These are phyloP conservation scores for Phlyctochytrium bullatum DNA, from an alignment of 192 early-diverging fungal species.

Conservation along the genomic window DNA sequence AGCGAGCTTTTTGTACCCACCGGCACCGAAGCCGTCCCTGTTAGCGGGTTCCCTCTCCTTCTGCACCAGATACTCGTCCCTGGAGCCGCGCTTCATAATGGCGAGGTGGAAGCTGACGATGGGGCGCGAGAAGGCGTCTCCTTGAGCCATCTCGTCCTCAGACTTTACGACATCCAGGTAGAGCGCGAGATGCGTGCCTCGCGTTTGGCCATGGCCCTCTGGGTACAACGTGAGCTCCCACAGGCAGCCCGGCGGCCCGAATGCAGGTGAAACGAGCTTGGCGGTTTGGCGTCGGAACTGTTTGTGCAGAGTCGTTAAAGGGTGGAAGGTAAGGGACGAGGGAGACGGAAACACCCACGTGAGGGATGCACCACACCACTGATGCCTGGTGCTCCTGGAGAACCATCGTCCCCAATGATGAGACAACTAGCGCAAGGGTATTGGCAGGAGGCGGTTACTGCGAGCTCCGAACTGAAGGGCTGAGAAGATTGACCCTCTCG, in stretches of 20 bases:
- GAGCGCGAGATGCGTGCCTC: constrained; percentile 33
- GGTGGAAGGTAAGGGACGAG: not conserved
- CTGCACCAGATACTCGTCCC: constrained; percentile 11
- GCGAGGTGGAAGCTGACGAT: constrained; percentile 25
- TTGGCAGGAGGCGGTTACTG: too few species aligned
- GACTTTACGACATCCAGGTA: constrained; percentile 36
- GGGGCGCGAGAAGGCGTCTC: constrained; percentile 26
- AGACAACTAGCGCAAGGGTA: too few species aligned
- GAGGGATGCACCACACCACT: not conserved
- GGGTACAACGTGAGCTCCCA: constrained; percentile 41
- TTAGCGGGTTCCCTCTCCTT: constrained; percentile 31
- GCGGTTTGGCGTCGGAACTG: constrained; percentile 32
- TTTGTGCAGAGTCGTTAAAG: too few species aligned
- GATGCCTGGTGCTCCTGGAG: not conserved
- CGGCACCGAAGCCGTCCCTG: constrained; percentile 29
- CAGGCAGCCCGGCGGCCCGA: constrained; percentile 23
- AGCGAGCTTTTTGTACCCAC: constrained; percentile 6
- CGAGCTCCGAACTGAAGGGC: too few species aligned
- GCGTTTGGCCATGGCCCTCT: constrained; percentile 30
- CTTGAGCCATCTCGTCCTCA: constrained; percentile 19
- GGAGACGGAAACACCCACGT: not conserved
- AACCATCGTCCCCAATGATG: too few species aligned
- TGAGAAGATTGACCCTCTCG: too few species aligned
- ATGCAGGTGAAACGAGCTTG: constrained; percentile 29
- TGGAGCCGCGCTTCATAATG: constrained; percentile 22